Base-by-base conservation (phyloP, 1,139 yeast genomes). In the Sugiyamaella paludigena region DNA sequence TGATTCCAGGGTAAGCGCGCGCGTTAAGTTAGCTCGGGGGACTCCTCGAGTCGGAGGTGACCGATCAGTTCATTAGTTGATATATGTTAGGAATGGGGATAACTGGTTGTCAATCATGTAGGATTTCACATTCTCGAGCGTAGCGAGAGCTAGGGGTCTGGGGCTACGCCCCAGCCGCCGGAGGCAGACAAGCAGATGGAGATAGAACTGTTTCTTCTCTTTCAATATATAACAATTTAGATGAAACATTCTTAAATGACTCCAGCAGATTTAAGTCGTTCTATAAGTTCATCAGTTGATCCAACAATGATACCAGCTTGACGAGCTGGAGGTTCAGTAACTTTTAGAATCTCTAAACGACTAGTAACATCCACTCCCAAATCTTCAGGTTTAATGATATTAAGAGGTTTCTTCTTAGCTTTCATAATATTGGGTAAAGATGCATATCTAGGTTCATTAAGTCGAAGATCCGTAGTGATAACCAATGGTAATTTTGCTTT, bases 381-480 rank as follows among this genome's bases (percentile, higher is more conserved):
- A 60, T 87, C 95, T n/a, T 74, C 73, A 13, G 86, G 74, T 64
- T 79, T 80, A 58, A 85, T 68, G 60, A 81, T 83, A 58, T 80
- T 85, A 67, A 91, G 76, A 7, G 96, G 96, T 76, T 88, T 89
- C 81, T 91, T 91, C 76, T 92, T 92, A 49, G 98, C 98, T 76
- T 92, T 92, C 98, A 92, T 92, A 71, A 89, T 80, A 67, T 91
- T 92, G 50, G 96, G 97, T 64, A 92, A 77, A 9, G 95, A 82
- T 15, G 95, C 96, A 65, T 88, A 92, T 60, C 97, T 81, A 48
- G 98, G 98, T 64, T 83, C 94, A 67, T 92, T 92, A 62, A 92
- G 79, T 69, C 98, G 84, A 61, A 92, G 77, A 68, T 92, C 98
- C 1, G 98, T 85, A 41, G 98, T 89, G 61, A 92, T 80, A 51